phyloP scores from a whole-genome alignment of 345 rosid species.

The Kandelia obovata region DNA sequence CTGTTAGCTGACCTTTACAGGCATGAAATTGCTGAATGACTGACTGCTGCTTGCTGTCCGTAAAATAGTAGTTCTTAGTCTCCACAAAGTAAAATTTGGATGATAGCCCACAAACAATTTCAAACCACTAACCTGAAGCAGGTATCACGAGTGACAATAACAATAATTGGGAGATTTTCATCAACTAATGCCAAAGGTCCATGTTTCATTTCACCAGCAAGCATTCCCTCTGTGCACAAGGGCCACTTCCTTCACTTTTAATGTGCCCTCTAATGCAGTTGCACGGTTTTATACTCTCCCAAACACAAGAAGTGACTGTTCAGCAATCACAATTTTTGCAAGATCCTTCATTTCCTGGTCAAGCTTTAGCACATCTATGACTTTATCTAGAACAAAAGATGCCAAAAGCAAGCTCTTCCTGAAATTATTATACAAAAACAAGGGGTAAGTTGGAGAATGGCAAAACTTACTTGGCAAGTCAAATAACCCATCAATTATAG shows the following conservation, averaged over 20 bases:
- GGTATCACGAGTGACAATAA: constrained; percentile 79
- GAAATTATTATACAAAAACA: background rate
- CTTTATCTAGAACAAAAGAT: constrained; percentile 48
- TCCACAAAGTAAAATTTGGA: too few species aligned
- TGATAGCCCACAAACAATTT: too few species aligned
- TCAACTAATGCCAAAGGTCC: constrained; percentile 97
- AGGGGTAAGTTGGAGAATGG: background rate
- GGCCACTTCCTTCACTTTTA: constrained; percentile 92
- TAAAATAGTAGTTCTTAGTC: background rate
- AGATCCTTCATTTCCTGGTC: constrained; percentile 81
- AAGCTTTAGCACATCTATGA: constrained; percentile 79
- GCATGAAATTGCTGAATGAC: constrained; percentile 96
- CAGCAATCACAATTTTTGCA: constrained; percentile 65
- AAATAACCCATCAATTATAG: constrained; percentile 78
- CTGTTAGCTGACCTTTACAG: constrained; percentile 74
- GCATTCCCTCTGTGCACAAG: constrained; percentile 97
- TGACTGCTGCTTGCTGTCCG: constrained; percentile 74
- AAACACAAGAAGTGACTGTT: constrained; percentile 88
- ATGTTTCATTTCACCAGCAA: constrained; percentile 99
- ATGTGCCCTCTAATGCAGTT: constrained; percentile 86
- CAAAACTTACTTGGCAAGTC: constrained; percentile 73
- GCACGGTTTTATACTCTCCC: constrained; percentile 93
- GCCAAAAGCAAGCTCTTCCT: background rate
- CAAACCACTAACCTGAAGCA: constrained; percentile 62
- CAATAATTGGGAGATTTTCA: constrained; percentile 74